Conservation (phyloP, 2,329 filamentous ascomycete genomes). For the Fusarium nanum region DNA sequence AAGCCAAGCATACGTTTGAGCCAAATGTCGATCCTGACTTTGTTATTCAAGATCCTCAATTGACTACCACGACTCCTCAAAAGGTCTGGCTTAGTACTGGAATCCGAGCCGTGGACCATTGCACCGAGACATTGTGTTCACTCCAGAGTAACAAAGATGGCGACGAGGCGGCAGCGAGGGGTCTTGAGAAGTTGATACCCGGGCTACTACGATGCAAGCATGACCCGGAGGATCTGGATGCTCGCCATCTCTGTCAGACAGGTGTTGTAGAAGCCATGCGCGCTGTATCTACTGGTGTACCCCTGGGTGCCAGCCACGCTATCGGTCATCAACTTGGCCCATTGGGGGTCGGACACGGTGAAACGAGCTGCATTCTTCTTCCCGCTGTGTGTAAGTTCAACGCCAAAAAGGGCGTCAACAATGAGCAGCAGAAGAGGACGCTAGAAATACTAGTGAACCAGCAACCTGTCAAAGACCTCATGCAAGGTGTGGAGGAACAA, state of each 20-base stretch:
- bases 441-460: not conserved
- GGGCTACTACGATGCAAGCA: conserved; percentile 9
- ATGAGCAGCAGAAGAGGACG: not conserved
- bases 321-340: conserved; percentile 23
- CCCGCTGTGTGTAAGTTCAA: conserved; percentile 24
- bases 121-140: conserved; percentile 15
- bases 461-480: not conserved
- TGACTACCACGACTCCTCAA: conserved; percentile 6
- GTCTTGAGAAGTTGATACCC: not conserved
- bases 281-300: conserved; percentile 13
- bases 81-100: conserved; percentile 9
- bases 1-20: conserved; percentile 9
- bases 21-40: not conserved
- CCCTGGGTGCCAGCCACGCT: conserved; percentile 18
- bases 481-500: not conserved
- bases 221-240: not conserved
- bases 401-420: not conserved
- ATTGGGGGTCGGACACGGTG: conserved; percentile 13
- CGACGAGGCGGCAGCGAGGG: not conserved
- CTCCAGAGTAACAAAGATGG: conserved; percentile 3
- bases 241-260: conserved; percentile 13
- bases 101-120: conserved; percentile 3
- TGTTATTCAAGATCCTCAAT: conserved; percentile 8
- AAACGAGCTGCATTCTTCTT: conserved; percentile 17
- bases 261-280: conserved; percentile 10